Conservation (phyloP, 2,329 filamentous ascomycete species). For the Diaporthe destruens region DNA sequence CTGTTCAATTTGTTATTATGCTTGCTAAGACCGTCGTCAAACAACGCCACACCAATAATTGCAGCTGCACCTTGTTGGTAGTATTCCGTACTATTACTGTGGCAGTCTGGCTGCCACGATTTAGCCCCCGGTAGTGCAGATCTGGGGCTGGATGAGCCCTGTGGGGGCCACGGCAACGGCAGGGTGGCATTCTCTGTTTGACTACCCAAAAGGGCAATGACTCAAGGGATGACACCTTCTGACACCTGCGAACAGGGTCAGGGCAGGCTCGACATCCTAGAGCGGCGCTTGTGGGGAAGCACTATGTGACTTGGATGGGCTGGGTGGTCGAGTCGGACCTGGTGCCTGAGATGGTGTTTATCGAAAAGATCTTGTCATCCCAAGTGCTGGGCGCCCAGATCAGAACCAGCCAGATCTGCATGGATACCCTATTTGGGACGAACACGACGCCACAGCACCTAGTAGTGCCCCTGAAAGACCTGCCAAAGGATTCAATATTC, state of each 20-base stretch:
- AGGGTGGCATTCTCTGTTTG: conserved; percentile 28
- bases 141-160: conserved; percentile 16
- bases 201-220: not conserved
- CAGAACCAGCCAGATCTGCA: too few species aligned
- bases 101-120: not conserved
- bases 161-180: not conserved
- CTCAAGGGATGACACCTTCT: conserved; percentile 9
- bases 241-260: conserved; percentile 28
- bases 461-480: not conserved
- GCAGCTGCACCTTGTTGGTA: too few species aligned
- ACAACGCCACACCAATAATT: too few species aligned
- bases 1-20: not conserved
- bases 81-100: too few species aligned
- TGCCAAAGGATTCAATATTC: not conserved
- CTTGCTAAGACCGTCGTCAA: not conserved
- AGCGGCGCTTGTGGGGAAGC: conserved; percentile 20
- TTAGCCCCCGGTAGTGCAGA: conserved; percentile 5
- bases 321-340: conserved; percentile 13
- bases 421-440: too few species aligned
- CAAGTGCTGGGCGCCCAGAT: too few species aligned
- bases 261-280: not conserved
- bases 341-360: conserved; percentile 7
- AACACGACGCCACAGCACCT: not conserved
- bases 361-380: conserved; percentile 18
- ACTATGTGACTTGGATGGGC: conserved; percentile 21